Conservation (phyloP, 1,284 basidiomycete genomes). For the Vanrija sp. region DNA sequence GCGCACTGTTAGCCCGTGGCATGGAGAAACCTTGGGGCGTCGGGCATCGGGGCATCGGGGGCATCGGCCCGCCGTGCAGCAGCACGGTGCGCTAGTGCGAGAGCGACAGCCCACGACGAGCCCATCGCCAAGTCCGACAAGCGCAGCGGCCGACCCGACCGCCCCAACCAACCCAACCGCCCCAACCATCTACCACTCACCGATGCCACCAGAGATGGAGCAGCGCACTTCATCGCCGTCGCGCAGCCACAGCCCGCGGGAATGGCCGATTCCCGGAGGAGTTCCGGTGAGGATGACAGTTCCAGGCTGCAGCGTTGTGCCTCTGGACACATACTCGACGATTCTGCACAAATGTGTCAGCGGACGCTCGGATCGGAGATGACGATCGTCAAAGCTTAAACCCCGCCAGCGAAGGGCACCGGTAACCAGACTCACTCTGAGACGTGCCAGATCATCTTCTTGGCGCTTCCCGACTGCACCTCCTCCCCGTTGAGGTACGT, state of each 20-base stretch:
- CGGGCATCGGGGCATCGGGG: no score
- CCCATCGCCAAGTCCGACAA: no score
- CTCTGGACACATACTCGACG: conserved; percentile 71
- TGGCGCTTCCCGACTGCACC: conserved; percentile 70
- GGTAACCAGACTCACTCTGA: conserved; percentile 16
- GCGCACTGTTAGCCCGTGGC: conserved; percentile 27
- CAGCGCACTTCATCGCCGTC: conserved; percentile 69
- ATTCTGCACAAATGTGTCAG: conserved; percentile 12
- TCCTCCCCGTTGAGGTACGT: conserved; percentile 64
- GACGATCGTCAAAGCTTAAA: no score
- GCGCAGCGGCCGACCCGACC: neutral
- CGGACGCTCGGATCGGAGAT: no score
- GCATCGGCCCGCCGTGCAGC: no score
- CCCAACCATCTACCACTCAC: conserved; percentile 3
- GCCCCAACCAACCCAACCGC: neutral
- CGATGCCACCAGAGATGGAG: conserved; percentile 46
- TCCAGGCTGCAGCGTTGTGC: conserved; percentile 75
- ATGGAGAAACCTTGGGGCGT: neutral
- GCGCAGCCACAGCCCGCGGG: conserved; percentile 64
- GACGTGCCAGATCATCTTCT: conserved; percentile 30
- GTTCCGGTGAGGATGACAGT: conserved; percentile 76
- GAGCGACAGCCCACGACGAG: no score
- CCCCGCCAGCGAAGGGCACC: neutral
- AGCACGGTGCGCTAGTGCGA: no score
- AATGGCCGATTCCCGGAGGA: conserved; percentile 68